These are phyloP conservation scores for Aegilops speltoides DNA, from an alignment of 176 grass and related monocot genomes.

Conservation along the genomic window DNA sequence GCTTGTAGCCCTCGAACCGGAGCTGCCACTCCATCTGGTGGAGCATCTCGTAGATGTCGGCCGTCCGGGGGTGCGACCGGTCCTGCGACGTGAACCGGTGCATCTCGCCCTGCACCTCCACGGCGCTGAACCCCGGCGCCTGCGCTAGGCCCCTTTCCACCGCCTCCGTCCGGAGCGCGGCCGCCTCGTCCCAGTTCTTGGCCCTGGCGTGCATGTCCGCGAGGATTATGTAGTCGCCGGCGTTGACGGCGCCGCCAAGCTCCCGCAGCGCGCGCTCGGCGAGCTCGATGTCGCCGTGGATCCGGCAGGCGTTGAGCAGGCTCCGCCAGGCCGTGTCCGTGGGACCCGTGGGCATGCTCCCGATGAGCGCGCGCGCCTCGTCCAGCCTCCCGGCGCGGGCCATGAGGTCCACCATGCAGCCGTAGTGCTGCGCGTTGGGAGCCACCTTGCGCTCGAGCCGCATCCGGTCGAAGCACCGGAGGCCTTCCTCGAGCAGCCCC, in stretches of 20 bases:
- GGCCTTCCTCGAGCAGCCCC: conserved; percentile 59
- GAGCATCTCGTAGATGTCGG: conserved; percentile 73
- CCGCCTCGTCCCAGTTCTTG: conserved; percentile 37
- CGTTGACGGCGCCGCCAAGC: conserved; percentile 37
- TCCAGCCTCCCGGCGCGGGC: conserved; percentile 54
- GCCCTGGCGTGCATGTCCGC: conserved; percentile 61
- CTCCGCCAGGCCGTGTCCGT: conserved; percentile 60
- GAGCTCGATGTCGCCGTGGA: conserved; percentile 50
- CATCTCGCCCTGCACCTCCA: conserved; percentile 68
- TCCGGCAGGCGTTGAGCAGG: conserved; percentile 76
- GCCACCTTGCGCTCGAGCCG: conserved; percentile 56
- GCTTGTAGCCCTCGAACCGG: conserved; percentile 51
- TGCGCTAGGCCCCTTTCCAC: conserved; percentile 46
- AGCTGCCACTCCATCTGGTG: conserved; percentile 82
- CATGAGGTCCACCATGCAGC: conserved; percentile 81
- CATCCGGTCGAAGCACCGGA: conserved; percentile 82
- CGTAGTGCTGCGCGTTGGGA: conserved; percentile 75
- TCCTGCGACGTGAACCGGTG: conserved; percentile 80
- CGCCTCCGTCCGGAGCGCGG: conserved; percentile 37
- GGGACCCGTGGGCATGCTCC: conserved; percentile 53
- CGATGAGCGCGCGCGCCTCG: conserved; percentile 55
- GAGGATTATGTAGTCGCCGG: conserved; percentile 69
- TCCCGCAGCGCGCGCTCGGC: conserved; percentile 39
- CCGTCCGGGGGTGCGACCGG: conserved; percentile 48
- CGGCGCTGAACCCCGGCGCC: conserved; percentile 51